Evolutionary conservation across 2,329 filamentous ascomycete species (phyloP).

Genomic region (Ascochyta koolunga): DNA sequence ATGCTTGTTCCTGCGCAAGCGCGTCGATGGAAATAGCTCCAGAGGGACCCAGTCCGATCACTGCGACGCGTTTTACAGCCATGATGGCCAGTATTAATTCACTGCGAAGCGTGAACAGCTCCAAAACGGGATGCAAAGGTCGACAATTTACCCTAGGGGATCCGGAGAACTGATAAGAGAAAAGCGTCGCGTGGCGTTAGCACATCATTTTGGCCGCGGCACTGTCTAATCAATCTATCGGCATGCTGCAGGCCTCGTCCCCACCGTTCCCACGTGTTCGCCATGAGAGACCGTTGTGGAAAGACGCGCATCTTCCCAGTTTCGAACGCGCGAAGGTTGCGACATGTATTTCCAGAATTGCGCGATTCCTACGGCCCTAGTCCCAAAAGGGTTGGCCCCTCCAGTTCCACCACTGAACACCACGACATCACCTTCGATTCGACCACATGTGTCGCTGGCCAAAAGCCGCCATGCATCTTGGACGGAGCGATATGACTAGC

Average conservation of each 20-base stretch:
- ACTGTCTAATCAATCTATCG: neutral
- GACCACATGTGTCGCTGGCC: neutral
- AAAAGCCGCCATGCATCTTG: constrained; percentile 4
- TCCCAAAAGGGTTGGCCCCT: constrained; percentile 14
- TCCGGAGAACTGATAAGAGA: constrained; percentile 5
- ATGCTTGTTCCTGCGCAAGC: constrained; percentile 62
- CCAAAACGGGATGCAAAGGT: neutral
- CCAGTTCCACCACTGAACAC: constrained; percentile 10
- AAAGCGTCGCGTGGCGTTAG: constrained; percentile 8
- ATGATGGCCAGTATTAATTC: neutral
- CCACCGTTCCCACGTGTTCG: neutral
- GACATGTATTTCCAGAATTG: constrained; percentile 27
- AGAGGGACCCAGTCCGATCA: constrained; percentile 66
- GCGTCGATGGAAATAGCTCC: constrained; percentile 67
- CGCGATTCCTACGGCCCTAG: constrained; percentile 26
- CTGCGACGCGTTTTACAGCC: constrained; percentile 55
- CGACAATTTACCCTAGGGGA: constrained; percentile 1
- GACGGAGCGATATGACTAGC: neutral
- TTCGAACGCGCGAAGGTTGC: constrained; percentile 18
- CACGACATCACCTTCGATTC: neutral
- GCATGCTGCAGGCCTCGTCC: neutral
- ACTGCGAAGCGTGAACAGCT: neutral
- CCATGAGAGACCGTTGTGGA: neutral
- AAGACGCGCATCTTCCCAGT: constrained; percentile 4
- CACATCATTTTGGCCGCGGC: constrained; percentile 1